phyloP scores from a whole-genome alignment of 2,329 filamentous ascomycete species.

The Hymenoscyphus fraxineus region DNA sequence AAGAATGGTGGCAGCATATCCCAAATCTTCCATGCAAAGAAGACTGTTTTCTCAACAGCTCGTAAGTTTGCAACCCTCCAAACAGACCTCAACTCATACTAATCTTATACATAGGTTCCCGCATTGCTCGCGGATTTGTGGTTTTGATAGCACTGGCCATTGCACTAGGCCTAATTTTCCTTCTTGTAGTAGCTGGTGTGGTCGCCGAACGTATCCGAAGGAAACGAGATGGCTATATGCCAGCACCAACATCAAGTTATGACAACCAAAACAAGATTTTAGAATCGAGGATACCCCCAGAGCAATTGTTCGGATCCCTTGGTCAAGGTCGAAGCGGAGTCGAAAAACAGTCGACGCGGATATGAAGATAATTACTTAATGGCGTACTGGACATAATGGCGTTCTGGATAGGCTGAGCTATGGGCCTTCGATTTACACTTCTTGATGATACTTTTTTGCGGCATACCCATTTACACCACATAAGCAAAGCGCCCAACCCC shows the following conservation, averaged over 20 bases:
- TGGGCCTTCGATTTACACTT: constrained; percentile 21
- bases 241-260: constrained; percentile 66
- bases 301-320: constrained; percentile 43
- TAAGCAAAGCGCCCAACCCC: constrained; percentile 12
- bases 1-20: constrained; percentile 70
- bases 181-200: constrained; percentile 73
- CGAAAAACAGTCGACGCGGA: constrained; percentile 30
- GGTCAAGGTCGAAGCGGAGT: constrained; percentile 30
- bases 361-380: constrained; percentile 27
- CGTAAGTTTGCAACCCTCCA: constrained; percentile 45
- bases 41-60: constrained; percentile 66
- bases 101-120: constrained; percentile 40
- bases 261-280: constrained; percentile 50
- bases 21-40: constrained; percentile 77
- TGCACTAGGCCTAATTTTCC: constrained; percentile 70
- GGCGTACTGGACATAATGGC: constrained; percentile 28
- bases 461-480: constrained; percentile 26
- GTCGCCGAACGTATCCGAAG: constrained; percentile 72
- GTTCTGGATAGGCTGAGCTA: constrained; percentile 32
- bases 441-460: constrained; percentile 24
- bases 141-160: constrained; percentile 79
- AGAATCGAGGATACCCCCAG: constrained; percentile 57
- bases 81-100: constrained; percentile 20
- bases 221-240: constrained; percentile 73
- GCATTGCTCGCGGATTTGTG: constrained; percentile 70